Evolutionary conservation across 257 asterid genomes (phyloP), one percentile per base, ranked within the genome.

Genomic region (Thymus mandschuricus): DNA sequence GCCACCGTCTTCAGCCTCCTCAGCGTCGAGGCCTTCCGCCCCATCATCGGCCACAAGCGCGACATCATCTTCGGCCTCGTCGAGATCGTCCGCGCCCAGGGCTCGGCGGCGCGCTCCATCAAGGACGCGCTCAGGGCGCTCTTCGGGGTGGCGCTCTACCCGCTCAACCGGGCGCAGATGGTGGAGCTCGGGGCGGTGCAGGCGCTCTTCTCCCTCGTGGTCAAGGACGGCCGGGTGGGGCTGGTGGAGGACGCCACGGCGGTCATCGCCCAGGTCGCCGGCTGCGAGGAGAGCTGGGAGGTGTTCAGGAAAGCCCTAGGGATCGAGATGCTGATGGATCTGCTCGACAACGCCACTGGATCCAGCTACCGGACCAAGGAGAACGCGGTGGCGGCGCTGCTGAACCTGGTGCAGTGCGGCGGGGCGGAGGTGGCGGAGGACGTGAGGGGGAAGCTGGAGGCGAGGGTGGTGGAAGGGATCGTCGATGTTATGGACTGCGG

Each of bases 211-310:
- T 81, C 94, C 3, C 51, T 94, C 75, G 86, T 91, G 1, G 89
- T 84, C 13, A 85, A 86, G 66, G 96, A 94, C 31, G 90, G 89
- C 9, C 77, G 96, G 15, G 83, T 83, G 0, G 98, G 96, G 49
- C 79, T 94, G 1, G 78, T 89, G 9, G 98, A 94, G 77, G 98
- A 94, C 61, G 93, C 95, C 5, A 94, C 98, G 0, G 98, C 98
- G 0, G 98, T 94, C 75, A 86, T 94, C 35, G 97, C 98, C 1
- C 98, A 94, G 74, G 79, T 94, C 3, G 96, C 97, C 0, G 98
- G 96, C 4, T 91, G 96, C 58, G 95, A 84, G 80, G 97, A 94
- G 82, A 84, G 96, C 77, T 87, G 89, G 90, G 96, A 86, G 56
- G 91, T 85, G 28, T 85, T 91, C 57, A 84, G 83, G 69, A 86